Conservation (phyloP, 345 rosid species). For the Linum usitatissimum region DNA sequence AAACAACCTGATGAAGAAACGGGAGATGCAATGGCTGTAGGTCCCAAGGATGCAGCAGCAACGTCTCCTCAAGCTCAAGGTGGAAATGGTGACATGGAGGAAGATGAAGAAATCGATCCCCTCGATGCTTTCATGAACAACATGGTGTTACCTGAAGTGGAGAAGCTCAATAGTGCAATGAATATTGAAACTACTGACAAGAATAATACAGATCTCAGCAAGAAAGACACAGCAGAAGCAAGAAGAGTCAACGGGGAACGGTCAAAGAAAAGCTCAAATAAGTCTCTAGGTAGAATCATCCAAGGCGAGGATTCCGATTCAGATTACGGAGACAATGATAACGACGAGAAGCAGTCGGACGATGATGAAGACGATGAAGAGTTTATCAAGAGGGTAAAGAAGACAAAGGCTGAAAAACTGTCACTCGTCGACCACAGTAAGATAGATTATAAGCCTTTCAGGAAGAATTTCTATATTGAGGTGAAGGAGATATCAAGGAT, state of each 20-base stretch:
- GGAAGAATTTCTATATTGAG: constrained; percentile 81
- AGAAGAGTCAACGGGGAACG: constrained; percentile 31
- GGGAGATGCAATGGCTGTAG: constrained; percentile 45
- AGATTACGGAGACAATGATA: constrained; percentile 54
- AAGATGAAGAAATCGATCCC: constrained; percentile 85
- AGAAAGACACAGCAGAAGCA: constrained; percentile 26
- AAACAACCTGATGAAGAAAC: constrained; percentile 25
- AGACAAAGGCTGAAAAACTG: constrained; percentile 87
- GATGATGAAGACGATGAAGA: constrained; percentile 93
- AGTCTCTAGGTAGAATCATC: constrained; percentile 77
- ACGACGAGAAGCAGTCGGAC: constrained; percentile 40
- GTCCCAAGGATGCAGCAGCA: constrained; percentile 28
- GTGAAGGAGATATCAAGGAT: constrained; percentile 79
- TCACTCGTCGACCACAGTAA: constrained; percentile 89
- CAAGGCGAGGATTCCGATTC: constrained; percentile 95
- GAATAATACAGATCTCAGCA: constrained; percentile 15
- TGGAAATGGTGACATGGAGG: constrained; percentile 32
- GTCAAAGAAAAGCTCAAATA: constrained; percentile 47
- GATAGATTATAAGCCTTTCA: constrained; percentile 68
- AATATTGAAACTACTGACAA: constrained; percentile 20
- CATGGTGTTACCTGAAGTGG: constrained; percentile 87
- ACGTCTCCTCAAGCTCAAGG: background rate
- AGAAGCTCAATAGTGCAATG: constrained; percentile 41
- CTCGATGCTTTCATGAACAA: constrained; percentile 93
- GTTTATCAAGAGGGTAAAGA: constrained; percentile 98